Percentiles rank a stretch among this genome's conserved stretches.
Conservation (phyloP, 371 early-diverging fungal species). For the Aphelidium insulamus region DNA sequence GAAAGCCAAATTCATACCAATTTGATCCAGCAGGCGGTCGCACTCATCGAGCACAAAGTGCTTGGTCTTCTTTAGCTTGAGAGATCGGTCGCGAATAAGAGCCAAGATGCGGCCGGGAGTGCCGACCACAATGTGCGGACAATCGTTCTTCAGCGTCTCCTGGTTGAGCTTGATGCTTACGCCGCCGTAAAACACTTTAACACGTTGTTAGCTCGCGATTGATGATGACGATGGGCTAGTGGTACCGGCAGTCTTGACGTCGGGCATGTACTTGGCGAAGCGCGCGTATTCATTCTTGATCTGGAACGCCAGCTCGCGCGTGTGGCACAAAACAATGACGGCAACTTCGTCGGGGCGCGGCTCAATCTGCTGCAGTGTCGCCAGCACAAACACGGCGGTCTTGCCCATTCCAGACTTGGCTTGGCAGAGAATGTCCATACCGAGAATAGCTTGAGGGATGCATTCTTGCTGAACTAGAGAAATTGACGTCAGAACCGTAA, state of each 20-base stretch:
- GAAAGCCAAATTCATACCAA: conserved; percentile 31
- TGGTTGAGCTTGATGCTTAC: conserved; percentile 48
- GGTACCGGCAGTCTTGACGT: conserved; percentile 75
- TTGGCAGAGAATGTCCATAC: conserved; percentile 93
- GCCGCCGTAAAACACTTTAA: conserved; percentile 86
- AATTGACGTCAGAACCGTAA: neutral
- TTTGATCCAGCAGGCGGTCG: conserved; percentile 84
- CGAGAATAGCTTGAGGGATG: conserved; percentile 90
- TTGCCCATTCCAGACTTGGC: conserved; percentile 99
- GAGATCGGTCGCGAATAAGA: conserved; percentile 52
- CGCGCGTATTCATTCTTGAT: conserved; percentile 85
- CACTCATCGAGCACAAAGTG: conserved; percentile 98
- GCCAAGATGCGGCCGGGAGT: conserved; percentile 94
- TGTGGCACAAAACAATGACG: conserved; percentile 87
- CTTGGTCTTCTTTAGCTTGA: conserved; percentile 62
- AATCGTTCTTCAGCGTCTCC: conserved; percentile 52
- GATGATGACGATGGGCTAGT: too few relatives aligned
- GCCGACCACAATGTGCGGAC: conserved; percentile 89
- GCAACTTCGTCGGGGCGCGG: conserved; percentile 51
- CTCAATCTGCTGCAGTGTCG: conserved; percentile 87
- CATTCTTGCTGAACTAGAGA: conserved; percentile 87
- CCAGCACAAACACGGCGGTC: conserved; percentile 94
- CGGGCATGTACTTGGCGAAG: conserved; percentile 87
- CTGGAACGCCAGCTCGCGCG: conserved; percentile 94
- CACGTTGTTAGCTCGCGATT: too few relatives aligned